These are phyloP conservation scores for Multifurca ochricompacta DNA, from an alignment of 768 basidiomycete genomes.

Conservation along the genomic window DNA sequence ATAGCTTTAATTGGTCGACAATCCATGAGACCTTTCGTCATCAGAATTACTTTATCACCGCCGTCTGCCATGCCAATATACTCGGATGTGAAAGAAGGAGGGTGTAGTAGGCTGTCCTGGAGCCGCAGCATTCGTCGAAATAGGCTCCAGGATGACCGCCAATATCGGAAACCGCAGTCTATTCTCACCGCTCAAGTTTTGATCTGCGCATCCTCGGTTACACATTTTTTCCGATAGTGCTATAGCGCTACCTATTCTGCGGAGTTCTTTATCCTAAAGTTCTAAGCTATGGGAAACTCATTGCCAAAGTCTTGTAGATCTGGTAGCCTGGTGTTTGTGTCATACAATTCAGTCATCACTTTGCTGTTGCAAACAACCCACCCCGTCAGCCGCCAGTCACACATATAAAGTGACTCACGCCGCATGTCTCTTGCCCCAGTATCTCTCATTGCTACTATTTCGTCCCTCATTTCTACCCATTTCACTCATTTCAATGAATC, in stretches of 20 bases:
- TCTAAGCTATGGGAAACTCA: neutral
- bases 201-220: too few relatives aligned
- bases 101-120: too few relatives aligned
- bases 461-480: neutral
- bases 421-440: neutral
- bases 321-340: neutral
- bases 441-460: neutral
- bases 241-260: neutral
- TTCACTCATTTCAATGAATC: constrained; percentile 12
- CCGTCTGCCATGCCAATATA: too few relatives aligned
- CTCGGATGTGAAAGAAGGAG: too few relatives aligned
- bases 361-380: neutral
- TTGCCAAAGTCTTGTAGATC: neutral
- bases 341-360: neutral
- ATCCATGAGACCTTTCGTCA: too few relatives aligned
- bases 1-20: too few relatives aligned
- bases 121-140: too few relatives aligned
- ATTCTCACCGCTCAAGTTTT: too few relatives aligned
- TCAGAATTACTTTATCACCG: too few relatives aligned
- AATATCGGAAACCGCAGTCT: too few relatives aligned
- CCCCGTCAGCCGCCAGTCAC: constrained; percentile 16
- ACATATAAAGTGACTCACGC: constrained; percentile 6
- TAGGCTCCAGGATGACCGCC: too few relatives aligned
- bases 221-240: neutral
- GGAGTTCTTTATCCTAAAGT: neutral